Percentiles rank a stretch among this genome's conserved stretches.
phyloP scores from a whole-genome alignment of 2,329 filamentous ascomycete genomes.

The Endothia cerciana region DNA sequence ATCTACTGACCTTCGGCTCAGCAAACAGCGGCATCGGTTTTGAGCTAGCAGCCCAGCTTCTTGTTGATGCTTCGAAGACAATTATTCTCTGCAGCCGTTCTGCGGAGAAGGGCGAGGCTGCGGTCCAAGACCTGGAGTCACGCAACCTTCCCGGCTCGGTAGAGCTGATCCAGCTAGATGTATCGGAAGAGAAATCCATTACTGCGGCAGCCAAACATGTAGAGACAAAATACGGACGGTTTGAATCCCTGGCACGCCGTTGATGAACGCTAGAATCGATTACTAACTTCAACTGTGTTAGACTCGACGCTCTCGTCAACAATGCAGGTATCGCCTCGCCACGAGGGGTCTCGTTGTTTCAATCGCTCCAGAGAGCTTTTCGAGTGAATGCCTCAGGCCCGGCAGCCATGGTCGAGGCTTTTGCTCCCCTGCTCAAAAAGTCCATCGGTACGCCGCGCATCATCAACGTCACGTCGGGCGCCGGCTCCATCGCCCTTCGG shows the following conservation, averaged over 20 bases:
- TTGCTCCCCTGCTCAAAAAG: conserved; percentile 11
- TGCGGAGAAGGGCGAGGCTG: conserved; percentile 13
- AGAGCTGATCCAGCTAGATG: conserved; percentile 3
- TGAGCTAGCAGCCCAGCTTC: conserved; percentile 14
- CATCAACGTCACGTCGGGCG: conserved; percentile 16
- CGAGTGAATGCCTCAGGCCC: conserved; percentile 9
- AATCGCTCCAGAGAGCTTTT: not conserved
- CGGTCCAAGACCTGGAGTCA: not conserved
- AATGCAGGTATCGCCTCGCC: conserved; percentile 7
- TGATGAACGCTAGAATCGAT: not conserved
- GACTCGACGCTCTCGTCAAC: conserved; percentile 16
- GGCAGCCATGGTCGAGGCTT: conserved; percentile 12
- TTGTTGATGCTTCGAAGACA: not conserved
- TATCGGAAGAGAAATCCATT: conserved; percentile 3
- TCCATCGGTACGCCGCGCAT: conserved; percentile 4
- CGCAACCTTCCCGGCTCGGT: conserved; percentile 9
- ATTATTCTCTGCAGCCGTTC: conserved; percentile 16
- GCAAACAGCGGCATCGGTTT: conserved; percentile 15
- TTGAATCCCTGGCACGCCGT: not conserved
- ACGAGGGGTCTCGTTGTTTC: not conserved
- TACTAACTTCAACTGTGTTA: not conserved
- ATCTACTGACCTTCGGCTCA: not conserved
- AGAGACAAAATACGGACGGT: conserved; percentile 7
- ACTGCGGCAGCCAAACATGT: conserved; percentile 7
- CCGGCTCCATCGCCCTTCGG: conserved; percentile 5